Conservation (phyloP, 2,329 filamentous ascomycete species). For the Colletotrichum navitas region DNA sequence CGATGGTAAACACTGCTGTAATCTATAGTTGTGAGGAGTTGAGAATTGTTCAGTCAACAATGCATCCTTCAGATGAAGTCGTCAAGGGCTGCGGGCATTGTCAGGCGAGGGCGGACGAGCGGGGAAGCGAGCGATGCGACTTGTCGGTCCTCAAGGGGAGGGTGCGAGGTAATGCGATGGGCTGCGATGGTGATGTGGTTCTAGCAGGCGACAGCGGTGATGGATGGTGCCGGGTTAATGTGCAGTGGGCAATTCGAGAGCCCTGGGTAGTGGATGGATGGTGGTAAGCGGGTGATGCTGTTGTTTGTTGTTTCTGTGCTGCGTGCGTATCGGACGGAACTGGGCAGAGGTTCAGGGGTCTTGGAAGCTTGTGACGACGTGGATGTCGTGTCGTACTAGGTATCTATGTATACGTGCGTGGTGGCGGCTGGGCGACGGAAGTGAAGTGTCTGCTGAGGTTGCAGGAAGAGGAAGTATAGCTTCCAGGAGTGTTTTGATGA, state of each 20-base stretch:
- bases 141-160: not conserved
- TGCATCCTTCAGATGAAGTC: conserved; percentile 36
- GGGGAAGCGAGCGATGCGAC: not conserved
- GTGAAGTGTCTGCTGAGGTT: conserved; percentile 4
- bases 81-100: conserved; percentile 27
- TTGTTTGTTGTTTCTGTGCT: conserved; percentile 9
- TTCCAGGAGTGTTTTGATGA: not conserved
- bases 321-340: not conserved
- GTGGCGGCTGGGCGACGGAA: not conserved
- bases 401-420: not conserved
- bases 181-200: not conserved
- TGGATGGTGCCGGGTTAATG: conserved; percentile 14
- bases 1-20: not conserved
- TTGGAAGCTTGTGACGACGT: conserved; percentile 36
- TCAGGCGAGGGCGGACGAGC: not conserved
- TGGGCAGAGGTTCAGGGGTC: conserved; percentile 32
- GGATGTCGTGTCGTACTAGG: conserved; percentile 8
- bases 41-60: conserved; percentile 34
- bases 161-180: not conserved
- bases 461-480: not conserved
- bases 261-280: not conserved
- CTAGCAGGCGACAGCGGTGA: conserved; percentile 7
- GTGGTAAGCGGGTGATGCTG: not conserved
- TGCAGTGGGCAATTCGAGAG: conserved; percentile 13
- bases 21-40: conserved; percentile 7